Conservation (phyloP, 78 protist species). For the Dictyostelium intermedium region DNA sequence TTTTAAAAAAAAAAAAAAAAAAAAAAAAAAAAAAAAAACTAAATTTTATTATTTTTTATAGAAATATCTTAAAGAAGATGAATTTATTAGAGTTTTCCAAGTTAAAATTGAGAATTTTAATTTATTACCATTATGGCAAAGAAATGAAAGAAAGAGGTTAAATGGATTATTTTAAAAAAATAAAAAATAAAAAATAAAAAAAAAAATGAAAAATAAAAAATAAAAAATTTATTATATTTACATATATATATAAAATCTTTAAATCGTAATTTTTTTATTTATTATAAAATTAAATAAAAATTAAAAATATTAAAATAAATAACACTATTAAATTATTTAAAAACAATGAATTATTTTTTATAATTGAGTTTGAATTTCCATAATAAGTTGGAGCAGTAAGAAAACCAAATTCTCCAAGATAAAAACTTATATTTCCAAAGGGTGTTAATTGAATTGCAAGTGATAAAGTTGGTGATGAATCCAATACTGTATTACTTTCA, state of each 20-base stretch:
- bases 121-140: slow-evolving; percentile 71
- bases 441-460: not conserved
- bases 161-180: slow-evolving; percentile 44
- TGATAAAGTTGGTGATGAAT: not conserved
- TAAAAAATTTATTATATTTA: too few relatives aligned
- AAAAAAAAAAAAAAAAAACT: not conserved
- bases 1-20: too few relatives aligned
- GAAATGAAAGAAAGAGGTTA: slow-evolving; percentile 68
- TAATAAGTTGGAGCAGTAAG: not conserved
- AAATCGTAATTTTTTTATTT: not conserved
- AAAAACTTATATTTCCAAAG: not conserved
- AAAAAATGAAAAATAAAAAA: too few relatives aligned
- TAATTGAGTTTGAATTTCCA: not conserved
- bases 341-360: not conserved
- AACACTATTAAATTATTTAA: not conserved
- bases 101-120: slow-evolving; percentile 37
- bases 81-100: slow-evolving; percentile 42
- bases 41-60: too few relatives aligned
- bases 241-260: not conserved
- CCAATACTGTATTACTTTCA: not conserved
- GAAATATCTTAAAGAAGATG: slow-evolving; percentile 58
- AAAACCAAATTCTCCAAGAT: not conserved
- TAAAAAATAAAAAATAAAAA: too few relatives aligned
- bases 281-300: not conserved
- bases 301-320: not conserved